Base-by-base conservation (phyloP, 208 protist species). In the Sergeia podlipaevii region DNA sequence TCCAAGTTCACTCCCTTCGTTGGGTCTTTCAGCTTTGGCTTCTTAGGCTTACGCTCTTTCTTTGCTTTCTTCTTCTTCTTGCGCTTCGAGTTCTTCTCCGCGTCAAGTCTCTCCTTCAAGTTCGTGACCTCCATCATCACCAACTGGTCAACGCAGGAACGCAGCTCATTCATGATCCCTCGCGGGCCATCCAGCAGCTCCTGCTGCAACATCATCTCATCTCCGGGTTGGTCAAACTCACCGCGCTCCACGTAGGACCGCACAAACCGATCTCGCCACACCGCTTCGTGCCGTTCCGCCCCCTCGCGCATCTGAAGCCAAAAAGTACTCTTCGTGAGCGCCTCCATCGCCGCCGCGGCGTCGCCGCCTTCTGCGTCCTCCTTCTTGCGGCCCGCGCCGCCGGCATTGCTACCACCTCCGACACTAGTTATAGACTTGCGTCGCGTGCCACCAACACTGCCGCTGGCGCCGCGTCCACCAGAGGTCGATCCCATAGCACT, bases 71-170 rank as follows among this genome's bases (percentile, higher is more conserved):
- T 72, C 53, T 75, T 82, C 21, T 64, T 68, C 67, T 85, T 86
- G 33, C 67, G 85, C 41, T 69, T 77, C 23, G 78, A 72, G 32
- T 80, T 85, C 46, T 62, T 60, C 68, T 96, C 88, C 43, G 67
- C 69, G 60, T 95, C 89, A 5, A 97, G 32, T 17, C 74, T 55
- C 44, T 74, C 80, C 76, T 95, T 90, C 24, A 98, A 51, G 70
- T 97, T 97, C 15, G 59, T 44, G 23, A 98, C 84, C 70, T 98
- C 93, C 43, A 92, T 73, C 59, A 79, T 67, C 33, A 98, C 84
- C n/a, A 96, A 75, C 73, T 92, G 66, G 55, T 97, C 93, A 2
- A 98, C 94, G 57, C 88, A 80, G 43, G 53, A 58, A 26, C 96
- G 85, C 36, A 98, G 64, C 29, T 96, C 77, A 20, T 80, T 63